phyloP scores from a whole-genome alignment of 2,329 filamentous ascomycete species.

The Penicillium sp. region DNA sequence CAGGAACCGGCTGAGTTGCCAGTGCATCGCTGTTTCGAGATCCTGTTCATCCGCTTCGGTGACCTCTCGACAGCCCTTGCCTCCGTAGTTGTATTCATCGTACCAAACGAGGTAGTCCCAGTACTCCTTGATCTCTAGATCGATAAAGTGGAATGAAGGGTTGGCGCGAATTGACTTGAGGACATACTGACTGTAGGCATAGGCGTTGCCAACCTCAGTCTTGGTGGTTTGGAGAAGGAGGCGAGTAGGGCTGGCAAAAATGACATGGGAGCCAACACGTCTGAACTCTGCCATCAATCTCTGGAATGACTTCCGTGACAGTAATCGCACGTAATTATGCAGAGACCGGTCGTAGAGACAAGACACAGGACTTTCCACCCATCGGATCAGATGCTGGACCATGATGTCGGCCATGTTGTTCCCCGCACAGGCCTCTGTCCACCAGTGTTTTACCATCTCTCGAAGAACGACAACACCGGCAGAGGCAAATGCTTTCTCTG shows the following conservation, averaged over 20 bases:
- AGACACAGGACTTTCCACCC: slow-evolving; percentile 90
- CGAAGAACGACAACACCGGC: slow-evolving; percentile 86
- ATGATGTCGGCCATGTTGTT: slow-evolving; percentile 96
- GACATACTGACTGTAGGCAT: slow-evolving; percentile 95
- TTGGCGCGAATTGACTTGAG: slow-evolving; percentile 96
- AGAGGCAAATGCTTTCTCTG: slow-evolving; percentile 89
- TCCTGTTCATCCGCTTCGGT: slow-evolving; percentile 72
- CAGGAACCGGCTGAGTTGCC: slow-evolving; percentile 91
- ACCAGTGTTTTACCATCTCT: slow-evolving; percentile 99
- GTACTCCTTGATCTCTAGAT: slow-evolving; percentile 96
- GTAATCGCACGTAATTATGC: slow-evolving; percentile 97
- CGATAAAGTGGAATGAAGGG: slow-evolving; percentile 93
- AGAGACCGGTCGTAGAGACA: slow-evolving; percentile 93
- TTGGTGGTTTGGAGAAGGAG: slow-evolving; percentile 94
- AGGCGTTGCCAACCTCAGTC: slow-evolving; percentile 93
- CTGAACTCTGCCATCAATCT: slow-evolving; percentile 97
- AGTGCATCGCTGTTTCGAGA: slow-evolving; percentile 93
- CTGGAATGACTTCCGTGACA: slow-evolving; percentile 95
- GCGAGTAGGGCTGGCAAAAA: slow-evolving; percentile 90
- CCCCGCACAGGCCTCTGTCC: slow-evolving; percentile 86
- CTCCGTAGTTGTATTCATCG: slow-evolving; percentile 97
- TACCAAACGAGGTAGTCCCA: slow-evolving; percentile 99
- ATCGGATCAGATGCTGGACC: slow-evolving; percentile 94
- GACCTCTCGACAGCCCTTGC: slow-evolving; percentile 83
- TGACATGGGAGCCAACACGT: slow-evolving; percentile 87